Base-by-base conservation (phyloP, 768 basidiomycete species). In the Suillus clintonianus region DNA sequence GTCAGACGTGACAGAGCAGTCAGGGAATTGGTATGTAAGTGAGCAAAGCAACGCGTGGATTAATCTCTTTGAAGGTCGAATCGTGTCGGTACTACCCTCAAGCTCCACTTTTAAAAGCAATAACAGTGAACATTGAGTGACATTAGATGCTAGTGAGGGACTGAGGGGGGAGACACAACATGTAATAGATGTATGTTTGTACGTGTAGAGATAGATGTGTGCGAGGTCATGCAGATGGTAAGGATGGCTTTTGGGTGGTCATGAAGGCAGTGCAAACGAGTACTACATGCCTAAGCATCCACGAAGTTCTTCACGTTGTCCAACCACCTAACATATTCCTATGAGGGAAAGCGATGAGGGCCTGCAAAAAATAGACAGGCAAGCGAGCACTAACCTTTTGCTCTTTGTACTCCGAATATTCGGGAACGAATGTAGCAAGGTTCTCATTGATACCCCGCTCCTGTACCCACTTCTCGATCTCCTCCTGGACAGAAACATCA, bases 281-380 rank as follows among this genome's bases (percentile, higher is more conserved):
- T n/a, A 55, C 15, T n/a, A 37, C 13, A 24, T 17, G 47, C 62
- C 69, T 77, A 88, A 32, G 81, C 80, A 41, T 96, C 92, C 65
- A 98, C 79, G 72, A 97, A 98, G 24, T 72, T 74, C 83, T 93
- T 90, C 76, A 97, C 89, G 69, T 87, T 87, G 69, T 84, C 78
- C 70, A 99, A 79, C 96, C 96, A 99, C 67, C 81, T 83, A 71
- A 94, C 86, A 78, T 99, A 99, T 80, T 99, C 96, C 94, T 95
- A 56, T 37, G 62, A 42, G 56, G 32, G 57, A 60, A 66, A 64
- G 19, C 63, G 60, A 39, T 67, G 10, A 64, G 58, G 32, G 50
- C 65, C 41, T 36, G 37, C 27, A 59, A 61, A 42, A 8, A 60
- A 63, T 13, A 15, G 37, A 48, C 59, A 19, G 24, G 19, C 19